phyloP scores from a whole-genome alignment of 2,329 filamentous ascomycete genomes.

The Xylaria sp. region DNA sequence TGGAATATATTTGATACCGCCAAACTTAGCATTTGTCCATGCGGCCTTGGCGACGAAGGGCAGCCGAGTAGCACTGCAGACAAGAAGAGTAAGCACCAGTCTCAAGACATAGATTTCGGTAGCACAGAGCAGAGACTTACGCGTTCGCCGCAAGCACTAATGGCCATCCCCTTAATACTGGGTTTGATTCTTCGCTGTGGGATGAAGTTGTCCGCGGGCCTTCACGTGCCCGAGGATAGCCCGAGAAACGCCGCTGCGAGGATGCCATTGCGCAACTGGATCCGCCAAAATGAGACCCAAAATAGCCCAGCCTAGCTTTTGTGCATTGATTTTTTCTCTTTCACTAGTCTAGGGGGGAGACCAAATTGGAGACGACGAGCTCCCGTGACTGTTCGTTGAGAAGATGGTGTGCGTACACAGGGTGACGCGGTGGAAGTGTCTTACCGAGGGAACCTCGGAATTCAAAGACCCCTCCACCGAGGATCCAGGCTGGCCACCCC shows the following conservation, averaged over 20 bases:
- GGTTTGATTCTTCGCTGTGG: constrained; percentile 69
- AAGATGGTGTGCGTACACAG: neutral
- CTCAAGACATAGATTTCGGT: neutral
- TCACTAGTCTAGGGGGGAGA: neutral
- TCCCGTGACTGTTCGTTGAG: neutral
- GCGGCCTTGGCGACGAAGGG: constrained; percentile 70
- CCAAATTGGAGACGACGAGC: neutral
- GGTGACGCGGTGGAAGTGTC: neutral
- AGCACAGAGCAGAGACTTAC: constrained; percentile 19
- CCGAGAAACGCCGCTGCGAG: constrained; percentile 44
- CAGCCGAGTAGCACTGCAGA: constrained; percentile 66
- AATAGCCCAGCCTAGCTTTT: constrained; percentile 33
- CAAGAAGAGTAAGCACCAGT: constrained; percentile 12
- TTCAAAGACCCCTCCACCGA: neutral
- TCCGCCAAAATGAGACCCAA: neutral
- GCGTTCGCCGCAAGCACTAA: constrained; percentile 62
- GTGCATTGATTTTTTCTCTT: neutral
- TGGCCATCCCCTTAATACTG: constrained; percentile 72
- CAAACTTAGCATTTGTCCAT: constrained; percentile 75
- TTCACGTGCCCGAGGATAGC: constrained; percentile 47
- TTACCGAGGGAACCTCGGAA: neutral
- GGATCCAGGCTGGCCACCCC: neutral
- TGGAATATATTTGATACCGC: constrained; percentile 57
- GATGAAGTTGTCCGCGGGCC: constrained; percentile 54
- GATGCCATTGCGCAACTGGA: constrained; percentile 22